Evolutionary conservation across 495 filamentous ascomycete genomes (phyloP).

Genomic region (Penicillium waksmanii): DNA sequence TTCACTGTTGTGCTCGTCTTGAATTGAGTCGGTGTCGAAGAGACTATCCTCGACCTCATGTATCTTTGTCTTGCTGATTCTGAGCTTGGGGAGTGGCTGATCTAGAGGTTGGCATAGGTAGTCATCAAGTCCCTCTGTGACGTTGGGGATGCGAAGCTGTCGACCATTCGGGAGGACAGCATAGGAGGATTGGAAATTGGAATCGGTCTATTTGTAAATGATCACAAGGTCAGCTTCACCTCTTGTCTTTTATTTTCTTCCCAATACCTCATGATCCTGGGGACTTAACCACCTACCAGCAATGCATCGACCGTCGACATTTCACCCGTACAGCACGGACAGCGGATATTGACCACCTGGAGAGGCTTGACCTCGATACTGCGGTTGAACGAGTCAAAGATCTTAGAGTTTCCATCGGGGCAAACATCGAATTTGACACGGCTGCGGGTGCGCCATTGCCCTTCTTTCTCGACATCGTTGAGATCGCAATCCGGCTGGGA

Average conservation of each 20-base stretch:
- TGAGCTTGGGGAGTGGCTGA: neutral
- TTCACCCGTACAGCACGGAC: neutral
- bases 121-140: neutral
- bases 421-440: neutral
- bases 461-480: neutral
- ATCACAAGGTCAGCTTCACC: neutral
- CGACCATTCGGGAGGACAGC: neutral
- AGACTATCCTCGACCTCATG: no score
- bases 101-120: neutral
- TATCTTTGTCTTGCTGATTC: neutral
- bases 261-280: neutral
- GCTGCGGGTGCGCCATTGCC: neutral
- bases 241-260: neutral
- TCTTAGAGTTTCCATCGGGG: neutral
- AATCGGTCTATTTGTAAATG: neutral
- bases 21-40: neutral
- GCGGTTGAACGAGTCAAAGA: neutral
- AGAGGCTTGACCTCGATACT: neutral
- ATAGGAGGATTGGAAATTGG: neutral
- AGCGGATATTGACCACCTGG: neutral
- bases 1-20: neutral
- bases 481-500: neutral
- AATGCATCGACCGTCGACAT: neutral
- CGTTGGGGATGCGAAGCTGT: neutral
- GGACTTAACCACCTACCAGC: neutral